Conservation (phyloP, 768 basidiomycete species). For the Scleroderma citrinum region DNA sequence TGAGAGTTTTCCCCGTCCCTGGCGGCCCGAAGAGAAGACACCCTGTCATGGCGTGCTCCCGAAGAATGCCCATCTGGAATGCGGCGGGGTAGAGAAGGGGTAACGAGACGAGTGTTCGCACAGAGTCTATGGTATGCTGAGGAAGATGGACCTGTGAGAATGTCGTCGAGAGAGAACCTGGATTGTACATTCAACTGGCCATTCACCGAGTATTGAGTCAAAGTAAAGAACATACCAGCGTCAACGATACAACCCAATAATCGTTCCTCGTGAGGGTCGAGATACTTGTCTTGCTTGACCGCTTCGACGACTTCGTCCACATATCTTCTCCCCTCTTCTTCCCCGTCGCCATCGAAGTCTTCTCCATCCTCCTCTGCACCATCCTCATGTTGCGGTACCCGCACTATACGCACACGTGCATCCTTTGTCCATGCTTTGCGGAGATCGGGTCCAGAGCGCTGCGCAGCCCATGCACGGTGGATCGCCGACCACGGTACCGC, state of each 20-base stretch:
- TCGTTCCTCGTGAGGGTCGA: conserved; percentile 78
- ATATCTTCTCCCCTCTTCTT: conserved; percentile 11
- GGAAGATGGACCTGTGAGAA: conserved; percentile 89
- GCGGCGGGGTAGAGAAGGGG: conserved; percentile 84
- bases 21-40: conserved; percentile 91
- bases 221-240: conserved; percentile 42
- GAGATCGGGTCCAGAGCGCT: conserved; percentile 42
- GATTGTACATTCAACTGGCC: conserved; percentile 5
- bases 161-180: conserved; percentile 72
- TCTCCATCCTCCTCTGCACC: conserved; percentile 29
- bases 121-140: conserved; percentile 81
- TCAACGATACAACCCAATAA: conserved; percentile 85
- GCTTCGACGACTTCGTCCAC: conserved; percentile 72
- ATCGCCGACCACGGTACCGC: conserved; percentile 63
- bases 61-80: conserved; percentile 84
- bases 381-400: conserved; percentile 31
- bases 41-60: conserved; percentile 87
- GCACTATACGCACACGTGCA: conserved; percentile 29
- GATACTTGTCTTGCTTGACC: conserved; percentile 65
- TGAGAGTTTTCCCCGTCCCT: conserved; percentile 86
- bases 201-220: background rate
- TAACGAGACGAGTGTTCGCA: conserved; percentile 86
- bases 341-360: conserved; percentile 30
- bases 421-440: conserved; percentile 61
- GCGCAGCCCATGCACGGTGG: conserved; percentile 58